Evolutionary conservation across 1,284 basidiomycete genomes (phyloP).

Genomic region (Lentinula novae-zelandiae): DNA sequence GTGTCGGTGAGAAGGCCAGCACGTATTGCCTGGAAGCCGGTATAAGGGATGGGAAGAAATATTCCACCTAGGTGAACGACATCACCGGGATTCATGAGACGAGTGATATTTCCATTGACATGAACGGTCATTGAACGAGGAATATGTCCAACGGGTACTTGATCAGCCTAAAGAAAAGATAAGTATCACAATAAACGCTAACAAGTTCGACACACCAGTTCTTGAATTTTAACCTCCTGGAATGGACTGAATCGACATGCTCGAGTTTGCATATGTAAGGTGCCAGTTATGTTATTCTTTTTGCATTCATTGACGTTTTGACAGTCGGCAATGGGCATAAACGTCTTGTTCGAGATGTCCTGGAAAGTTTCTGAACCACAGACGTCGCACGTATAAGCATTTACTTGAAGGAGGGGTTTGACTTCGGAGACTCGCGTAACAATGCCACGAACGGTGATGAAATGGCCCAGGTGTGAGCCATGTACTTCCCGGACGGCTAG

Average conservation of each 20-base stretch:
- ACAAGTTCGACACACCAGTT: constrained; percentile 68
- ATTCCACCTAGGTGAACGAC: constrained; percentile 90
- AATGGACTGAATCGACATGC: constrained; percentile 97
- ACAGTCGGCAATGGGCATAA: constrained; percentile 87
- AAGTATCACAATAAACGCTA: background rate
- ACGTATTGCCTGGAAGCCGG: constrained; percentile 84
- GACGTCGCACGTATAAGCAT: constrained; percentile 98
- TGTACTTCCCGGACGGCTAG: constrained; percentile 92
- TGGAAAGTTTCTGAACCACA: constrained; percentile 99
- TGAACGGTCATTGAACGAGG: constrained; percentile 98
- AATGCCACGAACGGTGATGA: constrained; percentile 96
- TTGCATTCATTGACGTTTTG: constrained; percentile 79
- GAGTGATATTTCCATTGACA: constrained; percentile 86
- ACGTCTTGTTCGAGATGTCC: constrained; percentile 92
- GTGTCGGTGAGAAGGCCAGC: constrained; percentile 97
- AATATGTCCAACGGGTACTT: constrained; percentile 99
- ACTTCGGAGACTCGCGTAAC: constrained; percentile 99
- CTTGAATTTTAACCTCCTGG: constrained; percentile 98
- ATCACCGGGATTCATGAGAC: constrained; percentile 93
- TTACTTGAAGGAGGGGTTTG: constrained; percentile 95
- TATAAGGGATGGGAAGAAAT: constrained; percentile 89
- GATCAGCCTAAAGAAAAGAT: constrained; percentile 71
- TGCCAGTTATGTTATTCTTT: constrained; percentile 86
- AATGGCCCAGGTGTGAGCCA: constrained; percentile 81
- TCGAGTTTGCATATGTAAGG: constrained; percentile 97